Base-by-base conservation (phyloP, 2,329 filamentous ascomycete species). In the Diplodia scrobiculata region DNA sequence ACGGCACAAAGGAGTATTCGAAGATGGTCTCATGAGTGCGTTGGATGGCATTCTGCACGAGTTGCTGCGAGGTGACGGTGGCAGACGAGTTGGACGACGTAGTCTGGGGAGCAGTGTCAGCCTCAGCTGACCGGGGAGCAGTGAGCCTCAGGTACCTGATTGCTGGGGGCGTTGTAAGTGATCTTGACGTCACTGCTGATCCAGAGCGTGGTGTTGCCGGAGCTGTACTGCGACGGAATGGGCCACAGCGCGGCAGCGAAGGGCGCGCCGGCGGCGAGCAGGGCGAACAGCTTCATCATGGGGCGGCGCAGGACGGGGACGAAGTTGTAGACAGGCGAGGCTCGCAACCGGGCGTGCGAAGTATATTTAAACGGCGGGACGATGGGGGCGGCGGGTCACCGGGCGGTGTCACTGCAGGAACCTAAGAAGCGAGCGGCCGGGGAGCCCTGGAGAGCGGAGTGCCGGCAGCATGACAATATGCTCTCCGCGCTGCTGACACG, bases 1-100 rank as follows among this genome's bases (percentile, higher is more conserved):
- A 95, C 0, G 91, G 91, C 17, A 91, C 84, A 68, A 93, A 87
- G 70, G 85, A 87, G 67, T 88, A 80, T 29, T 84, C 78, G 76
- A 92, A 90, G 66, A 94, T 86, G 66, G 83, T 85, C 27, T 83
- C 76, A 69, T 88, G 79, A 10, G 89, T 83, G 54, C 89, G 84
- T 25, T 79, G 70, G 36, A 84, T 79, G 7, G 82, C 82, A 66
- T 76, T 78, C 25, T 79, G 73, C 17, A 84, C 70, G 11, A 84
- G 79, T 77, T 85, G 77, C 36, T 67, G 55, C n/a, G 65, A 55
- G 27, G 50, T 54, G 36, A 59, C 60, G 65, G 59, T 63, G 36
- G n/a, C 52, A 25, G 51, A 41, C 32, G 51, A 52, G 14, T 41
- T 63, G 67, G 36, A 36, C 41, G 75, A 70, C 73, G 74, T 38